Percentiles rank a stretch among this genome's conserved stretches.
Evolutionary conservation across 176 grass and related monocot genomes (phyloP).

Genomic region (Rhynchospora pubera): DNA sequence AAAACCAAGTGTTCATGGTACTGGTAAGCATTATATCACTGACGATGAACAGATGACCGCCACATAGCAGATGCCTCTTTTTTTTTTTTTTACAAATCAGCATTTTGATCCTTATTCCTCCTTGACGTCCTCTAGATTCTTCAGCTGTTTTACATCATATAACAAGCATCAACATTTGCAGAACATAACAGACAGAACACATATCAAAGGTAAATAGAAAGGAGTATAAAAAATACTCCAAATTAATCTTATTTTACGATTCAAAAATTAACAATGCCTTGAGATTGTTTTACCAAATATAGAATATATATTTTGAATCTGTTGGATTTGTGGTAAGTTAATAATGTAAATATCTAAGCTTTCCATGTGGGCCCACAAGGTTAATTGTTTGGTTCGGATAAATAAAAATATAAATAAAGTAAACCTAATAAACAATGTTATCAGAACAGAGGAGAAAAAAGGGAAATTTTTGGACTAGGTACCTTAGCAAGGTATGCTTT

Average conservation of each 20-base stretch:
- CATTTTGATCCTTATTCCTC: conserved; percentile 24
- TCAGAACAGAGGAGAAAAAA: neutral
- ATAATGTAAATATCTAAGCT: neutral
- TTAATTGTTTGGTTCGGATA: neutral
- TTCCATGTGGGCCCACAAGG: neutral
- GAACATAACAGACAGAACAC: neutral
- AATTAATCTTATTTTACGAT: conserved; percentile 12
- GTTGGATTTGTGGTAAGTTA: neutral
- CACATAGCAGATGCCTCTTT: neutral
- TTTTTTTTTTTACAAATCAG: neutral
- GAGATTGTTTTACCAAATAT: neutral
- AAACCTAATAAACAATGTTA: neutral
- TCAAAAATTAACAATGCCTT: neutral
- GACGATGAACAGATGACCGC: neutral
- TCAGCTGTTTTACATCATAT: conserved; percentile 38
- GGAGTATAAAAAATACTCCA: neutral
- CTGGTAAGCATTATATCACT: neutral
- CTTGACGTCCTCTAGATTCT: conserved; percentile 19
- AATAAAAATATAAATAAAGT: neutral
- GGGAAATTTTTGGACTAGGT: neutral
- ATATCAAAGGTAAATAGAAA: neutral
- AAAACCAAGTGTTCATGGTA: neutral
- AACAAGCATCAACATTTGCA: neutral
- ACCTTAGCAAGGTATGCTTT: conserved; percentile 75
- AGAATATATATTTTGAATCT: neutral